phyloP scores from a whole-genome alignment of 225 moss, liverwort and hornwort species.

The Asterella californica region DNA sequence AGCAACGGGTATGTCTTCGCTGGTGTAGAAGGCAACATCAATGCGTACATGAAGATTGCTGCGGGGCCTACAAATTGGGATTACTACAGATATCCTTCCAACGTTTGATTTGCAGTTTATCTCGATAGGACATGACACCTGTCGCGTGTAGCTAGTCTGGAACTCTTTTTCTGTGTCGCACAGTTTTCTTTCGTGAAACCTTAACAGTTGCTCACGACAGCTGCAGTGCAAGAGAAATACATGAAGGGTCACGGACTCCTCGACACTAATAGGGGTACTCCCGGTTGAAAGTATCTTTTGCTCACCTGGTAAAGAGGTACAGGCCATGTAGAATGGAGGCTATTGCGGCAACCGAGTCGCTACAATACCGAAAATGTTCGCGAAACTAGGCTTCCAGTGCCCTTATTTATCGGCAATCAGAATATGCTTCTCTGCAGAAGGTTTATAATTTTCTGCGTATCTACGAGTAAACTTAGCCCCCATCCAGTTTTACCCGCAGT shows the following conservation, averaged over 20 bases:
- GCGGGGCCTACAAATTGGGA: constrained; percentile 88
- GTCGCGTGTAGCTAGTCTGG: background rate
- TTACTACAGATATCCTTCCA: constrained; percentile 93
- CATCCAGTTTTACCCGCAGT: too few species aligned
- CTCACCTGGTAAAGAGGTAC: background rate
- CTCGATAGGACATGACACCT: background rate
- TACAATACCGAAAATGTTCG: too few species aligned
- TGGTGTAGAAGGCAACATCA: constrained; percentile 85
- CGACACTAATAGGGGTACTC: background rate
- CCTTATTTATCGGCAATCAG: too few species aligned
- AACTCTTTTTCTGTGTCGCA: background rate
- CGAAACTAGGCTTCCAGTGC: too few species aligned
- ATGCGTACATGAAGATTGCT: constrained; percentile 78
- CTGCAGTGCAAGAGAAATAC: constrained; percentile 93
- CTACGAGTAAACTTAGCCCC: too few species aligned
- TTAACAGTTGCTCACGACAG: constrained; percentile 54
- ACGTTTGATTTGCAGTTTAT: background rate
- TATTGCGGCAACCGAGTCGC: too few species aligned
- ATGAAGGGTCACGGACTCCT: constrained; percentile 52
- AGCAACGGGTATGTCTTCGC: constrained; percentile 97
- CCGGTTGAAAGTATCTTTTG: background rate
- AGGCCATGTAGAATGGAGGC: background rate
- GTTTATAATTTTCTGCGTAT: too few species aligned
- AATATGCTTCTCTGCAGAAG: too few species aligned
- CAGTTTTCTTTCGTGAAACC: constrained; percentile 4